Evolutionary conservation across 106 monocot genomes (phyloP), one percentile per base, ranked within the genome.

Genomic region (Dendrobium nobile): DNA sequence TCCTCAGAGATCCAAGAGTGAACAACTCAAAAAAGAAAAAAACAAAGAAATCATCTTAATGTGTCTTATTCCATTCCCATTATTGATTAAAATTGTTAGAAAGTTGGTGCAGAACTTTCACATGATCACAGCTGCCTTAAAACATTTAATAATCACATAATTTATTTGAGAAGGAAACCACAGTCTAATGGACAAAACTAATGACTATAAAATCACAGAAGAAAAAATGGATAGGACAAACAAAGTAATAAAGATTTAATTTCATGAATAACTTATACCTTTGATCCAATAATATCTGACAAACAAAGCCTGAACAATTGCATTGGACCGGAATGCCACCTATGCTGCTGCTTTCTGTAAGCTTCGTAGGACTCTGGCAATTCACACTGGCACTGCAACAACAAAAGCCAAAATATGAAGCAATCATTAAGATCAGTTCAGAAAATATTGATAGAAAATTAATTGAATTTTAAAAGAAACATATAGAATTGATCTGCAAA

Each of bases 281-380:
- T 93, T 28, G 93, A 90, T 56, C 55, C 70, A 55, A 96, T 91
- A 67, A 96, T 86, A 73, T 87, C 96, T 0, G 85, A 88, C 10
- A 96, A 88, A 81, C 96, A 96, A 58, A 96, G 88, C 54, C 96
- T 82, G 77, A 96, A 96, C 81, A 96, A 82, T 75, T 96, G 96
- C 96, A 96, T 96, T 7, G 96, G 96, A 18, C 96, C 96, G 15
- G 96, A 96, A 85, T 96, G 96, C 96, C 96, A 96, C 40, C 96
- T 85, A 72, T 96, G 93, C 77, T 96, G 96, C 79, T 96, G 96
- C 87, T 96, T 96, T 84, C 92, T 87, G 78, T 96, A 93, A 48
- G 96, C 92, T 59, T 96, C 96, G 18, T 93, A 96, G 1, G 96
- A 96, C 75, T 96, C 96, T 0, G 96, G 96, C 80, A 96, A 83